phyloP scores from a whole-genome alignment of 2,329 filamentous ascomycete species.

The Thelonectria olida region DNA sequence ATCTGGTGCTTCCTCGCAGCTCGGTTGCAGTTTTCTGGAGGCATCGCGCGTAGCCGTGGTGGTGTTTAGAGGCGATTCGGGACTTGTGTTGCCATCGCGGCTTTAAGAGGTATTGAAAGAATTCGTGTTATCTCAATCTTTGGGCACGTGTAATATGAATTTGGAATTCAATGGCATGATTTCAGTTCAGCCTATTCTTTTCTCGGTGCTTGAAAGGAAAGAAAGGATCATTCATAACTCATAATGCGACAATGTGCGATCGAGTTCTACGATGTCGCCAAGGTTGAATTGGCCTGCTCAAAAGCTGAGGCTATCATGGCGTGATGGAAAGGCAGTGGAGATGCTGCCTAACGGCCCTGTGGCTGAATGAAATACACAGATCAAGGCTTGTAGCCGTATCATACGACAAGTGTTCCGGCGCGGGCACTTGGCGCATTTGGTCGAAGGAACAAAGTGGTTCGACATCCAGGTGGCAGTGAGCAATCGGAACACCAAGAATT shows the following conservation, averaged over 20 bases:
- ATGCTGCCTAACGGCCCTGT: not conserved
- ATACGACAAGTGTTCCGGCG: too few species aligned
- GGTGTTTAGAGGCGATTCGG: too few species aligned
- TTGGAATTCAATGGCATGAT: not conserved
- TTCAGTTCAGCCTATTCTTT: not conserved
- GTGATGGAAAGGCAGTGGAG: not conserved
- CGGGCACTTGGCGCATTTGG: not conserved
- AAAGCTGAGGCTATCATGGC: not conserved
- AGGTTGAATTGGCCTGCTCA: not conserved
- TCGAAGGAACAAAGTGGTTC: not conserved
- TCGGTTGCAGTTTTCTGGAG: not conserved
- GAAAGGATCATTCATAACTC: not conserved
- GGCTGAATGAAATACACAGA: too few species aligned
- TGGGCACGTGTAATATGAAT: not conserved
- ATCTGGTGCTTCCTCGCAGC: not conserved
- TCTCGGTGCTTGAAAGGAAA: not conserved
- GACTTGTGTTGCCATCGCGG: too few species aligned
- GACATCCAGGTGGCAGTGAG: not conserved
- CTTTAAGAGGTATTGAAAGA: not conserved
- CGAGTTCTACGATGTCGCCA: not conserved
- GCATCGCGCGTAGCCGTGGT: too few species aligned
- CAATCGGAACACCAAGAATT: not conserved
- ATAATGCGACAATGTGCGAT: not conserved
- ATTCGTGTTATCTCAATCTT: too few species aligned
- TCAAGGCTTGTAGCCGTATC: too few species aligned